Evolutionary conservation across 73 alveolate genomes (phyloP), one percentile per base, ranked within the genome.

Genomic region (Tetrahymena elliotti): DNA sequence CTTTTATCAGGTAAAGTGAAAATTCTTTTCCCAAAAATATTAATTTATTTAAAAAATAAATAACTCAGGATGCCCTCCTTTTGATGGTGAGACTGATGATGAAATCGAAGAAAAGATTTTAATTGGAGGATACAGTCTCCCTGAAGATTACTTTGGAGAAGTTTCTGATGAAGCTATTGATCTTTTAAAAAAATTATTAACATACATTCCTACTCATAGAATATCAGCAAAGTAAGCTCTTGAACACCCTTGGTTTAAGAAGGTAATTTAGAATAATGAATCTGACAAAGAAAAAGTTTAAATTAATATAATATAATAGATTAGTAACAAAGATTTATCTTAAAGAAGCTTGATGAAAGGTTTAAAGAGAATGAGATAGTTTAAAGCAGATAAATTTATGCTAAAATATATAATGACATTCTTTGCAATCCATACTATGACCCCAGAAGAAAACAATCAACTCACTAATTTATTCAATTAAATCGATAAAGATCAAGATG

Each of bases 231-330:
- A 68, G 39, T 97, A 98, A 93, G 97, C 97, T 9, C 92, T 98
- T 27, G 39, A 95, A 20, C 99, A 98, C 94, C 83, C 94, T 11
- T 98, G 99, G 99, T 98, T 98, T 94, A 96, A 84, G 9, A 27
- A 68, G 36, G 88, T 68, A 68, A 68, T 68, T 22, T 0, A 47
- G 2, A 47, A 18, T 47, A n/a, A n/a, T n/a, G n/a, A n/a, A n/a
- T n/a, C n/a, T n/a, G n/a, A n/a, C n/a, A n/a, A n/a, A n/a, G n/a
- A n/a, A n/a, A n/a, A n/a, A n/a, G n/a, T n/a, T n/a, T n/a, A n/a
- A n/a, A n/a, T n/a, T n/a, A n/a, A n/a, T n/a, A n/a, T n/a, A n/a
- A n/a, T n/a, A n/a, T n/a, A 68, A 27, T 68, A 68, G 88, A n/a
- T 68, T 4, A 68, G 38, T 24, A 68, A 68, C 88, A 31, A 68